phyloP scores from a whole-genome alignment of 83 land plant genomes.

The Larix sibirica region DNA sequence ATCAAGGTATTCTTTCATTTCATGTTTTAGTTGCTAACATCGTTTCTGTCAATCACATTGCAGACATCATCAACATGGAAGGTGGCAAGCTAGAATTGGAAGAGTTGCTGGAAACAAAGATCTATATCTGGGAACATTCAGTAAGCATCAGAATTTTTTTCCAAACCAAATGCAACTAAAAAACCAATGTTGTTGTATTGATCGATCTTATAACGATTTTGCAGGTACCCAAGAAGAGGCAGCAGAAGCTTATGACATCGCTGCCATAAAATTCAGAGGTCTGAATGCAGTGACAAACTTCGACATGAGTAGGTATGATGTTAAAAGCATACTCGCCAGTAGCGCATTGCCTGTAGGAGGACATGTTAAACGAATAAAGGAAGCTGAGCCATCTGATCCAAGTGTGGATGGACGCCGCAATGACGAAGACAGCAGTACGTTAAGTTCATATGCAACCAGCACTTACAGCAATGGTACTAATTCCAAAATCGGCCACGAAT shows the following conservation, averaged over 20 bases:
- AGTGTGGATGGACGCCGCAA: constrained; percentile 32
- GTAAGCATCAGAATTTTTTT: constrained; percentile 40
- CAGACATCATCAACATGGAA: constrained; percentile 98
- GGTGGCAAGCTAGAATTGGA: constrained; percentile 99
- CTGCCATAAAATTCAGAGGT: constrained; percentile 82
- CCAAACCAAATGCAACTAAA: background rate
- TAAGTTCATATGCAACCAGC: constrained; percentile 24
- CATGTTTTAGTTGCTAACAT: background rate
- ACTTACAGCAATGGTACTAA: constrained; percentile 18
- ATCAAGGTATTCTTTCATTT: background rate
- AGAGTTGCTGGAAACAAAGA: constrained; percentile 98
- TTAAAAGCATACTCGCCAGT: constrained; percentile 77
- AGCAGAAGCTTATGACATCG: constrained; percentile 90
- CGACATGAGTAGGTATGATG: constrained; percentile 81
- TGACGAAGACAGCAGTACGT: constrained; percentile 21
- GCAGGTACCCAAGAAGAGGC: constrained; percentile 88
- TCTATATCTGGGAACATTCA: constrained; percentile 94
- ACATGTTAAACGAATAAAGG: constrained; percentile 74
- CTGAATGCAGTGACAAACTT: constrained; percentile 84
- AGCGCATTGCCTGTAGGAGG: constrained; percentile 64
- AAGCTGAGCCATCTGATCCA: constrained; percentile 44
- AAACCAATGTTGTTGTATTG: background rate
- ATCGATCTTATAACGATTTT: constrained; percentile 8
- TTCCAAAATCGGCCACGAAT: constrained; percentile 23
- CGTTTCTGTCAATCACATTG: background rate